A percentile compares a stretch with the other conserved stretches of the same genome.
These are phyloP conservation scores for Suhomyces emberorum DNA, from an alignment of 805 yeast genomes.

Conservation along the genomic window DNA sequence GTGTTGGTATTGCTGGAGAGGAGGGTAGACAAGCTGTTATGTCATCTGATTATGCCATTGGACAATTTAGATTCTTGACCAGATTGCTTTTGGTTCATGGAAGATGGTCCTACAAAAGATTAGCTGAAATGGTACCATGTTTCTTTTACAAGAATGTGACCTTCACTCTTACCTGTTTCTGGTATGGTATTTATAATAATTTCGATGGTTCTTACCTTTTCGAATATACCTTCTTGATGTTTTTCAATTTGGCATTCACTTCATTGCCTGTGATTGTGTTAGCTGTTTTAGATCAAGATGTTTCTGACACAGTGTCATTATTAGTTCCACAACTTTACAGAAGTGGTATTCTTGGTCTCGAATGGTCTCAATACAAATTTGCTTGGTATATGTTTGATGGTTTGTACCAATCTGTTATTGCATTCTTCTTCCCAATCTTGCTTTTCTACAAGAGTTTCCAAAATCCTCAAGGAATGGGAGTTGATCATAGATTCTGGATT, in stretches of 20 bases:
- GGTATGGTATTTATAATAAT: slow-evolving; percentile 73
- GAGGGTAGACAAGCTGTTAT: slow-evolving; percentile 88
- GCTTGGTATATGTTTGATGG: slow-evolving; percentile 77
- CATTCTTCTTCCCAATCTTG: slow-evolving; percentile 73
- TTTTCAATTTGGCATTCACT: slow-evolving; percentile 79
- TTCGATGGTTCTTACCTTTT: slow-evolving; percentile 79
- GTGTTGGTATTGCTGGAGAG: slow-evolving; percentile 89
- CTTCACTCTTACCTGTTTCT: slow-evolving; percentile 69
- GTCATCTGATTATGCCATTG: slow-evolving; percentile 85
- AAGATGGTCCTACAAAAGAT: slow-evolving; percentile 80
- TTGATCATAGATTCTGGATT: slow-evolving; percentile 72
- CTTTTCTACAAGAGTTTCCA: slow-evolving; percentile 29
- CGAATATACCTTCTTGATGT: slow-evolving; percentile 77
- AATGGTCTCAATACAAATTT: slow-evolving; percentile 69
- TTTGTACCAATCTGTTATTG: slow-evolving; percentile 66
- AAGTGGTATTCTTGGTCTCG: slow-evolving; percentile 67
- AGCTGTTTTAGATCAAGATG: slow-evolving; percentile 82
- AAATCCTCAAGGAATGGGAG: slow-evolving; percentile 50
- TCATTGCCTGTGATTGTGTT: slow-evolving; percentile 76
- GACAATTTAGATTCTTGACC: slow-evolving; percentile 72
- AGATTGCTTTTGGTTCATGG: slow-evolving; percentile 74
- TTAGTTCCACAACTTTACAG: slow-evolving; percentile 73
- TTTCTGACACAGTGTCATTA: slow-evolving; percentile 62
- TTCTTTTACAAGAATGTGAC: slow-evolving; percentile 79
- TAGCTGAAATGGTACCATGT: slow-evolving; percentile 79